These are phyloP conservation scores for Fagopyrum esculentum DNA, from an alignment of 148 eudicot genomes.

Conservation along the genomic window DNA sequence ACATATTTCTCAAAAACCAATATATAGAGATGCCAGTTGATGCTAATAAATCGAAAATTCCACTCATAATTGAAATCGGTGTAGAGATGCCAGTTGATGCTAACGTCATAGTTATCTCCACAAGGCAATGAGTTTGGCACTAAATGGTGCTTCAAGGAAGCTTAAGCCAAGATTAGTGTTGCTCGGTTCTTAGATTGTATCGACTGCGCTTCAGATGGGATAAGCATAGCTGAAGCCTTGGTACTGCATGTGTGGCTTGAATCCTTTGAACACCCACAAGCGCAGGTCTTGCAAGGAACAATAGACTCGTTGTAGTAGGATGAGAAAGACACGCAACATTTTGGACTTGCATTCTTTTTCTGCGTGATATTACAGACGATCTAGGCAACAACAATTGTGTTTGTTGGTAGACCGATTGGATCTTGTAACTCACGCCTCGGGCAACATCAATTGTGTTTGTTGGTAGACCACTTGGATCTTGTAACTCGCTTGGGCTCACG, in stretches of 20 bases:
- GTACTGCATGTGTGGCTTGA: conserved; percentile 30
- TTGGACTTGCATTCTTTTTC: conserved; percentile 24
- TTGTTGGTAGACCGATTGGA: not conserved
- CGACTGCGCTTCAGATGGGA: conserved; percentile 44
- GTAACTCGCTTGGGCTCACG: conserved; percentile 50
- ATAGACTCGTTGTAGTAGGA: conserved; percentile 49
- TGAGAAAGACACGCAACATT: conserved; percentile 65
- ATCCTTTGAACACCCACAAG: conserved; percentile 45
- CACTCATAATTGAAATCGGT: conserved; percentile 16
- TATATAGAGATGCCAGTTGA: too few species aligned
- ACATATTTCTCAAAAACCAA: too few species aligned
- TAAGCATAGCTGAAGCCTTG: conserved; percentile 29
- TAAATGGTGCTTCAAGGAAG: conserved; percentile 18
- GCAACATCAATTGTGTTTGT: too few species aligned
- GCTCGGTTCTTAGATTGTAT: conserved; percentile 54
- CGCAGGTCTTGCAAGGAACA: conserved; percentile 61
- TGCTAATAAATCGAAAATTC: too few species aligned
- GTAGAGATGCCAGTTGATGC: conserved; percentile 64
- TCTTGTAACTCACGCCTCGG: too few species aligned
- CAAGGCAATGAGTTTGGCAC: conserved; percentile 49
- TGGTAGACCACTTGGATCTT: conserved; percentile 36
- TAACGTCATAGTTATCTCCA: conserved; percentile 60
- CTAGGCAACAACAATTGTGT: conserved; percentile 40
- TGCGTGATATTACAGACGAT: conserved; percentile 44
- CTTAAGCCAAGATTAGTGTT: conserved; percentile 15